Conservation (phyloP, 495 filamentous ascomycete genomes). For the Talaromyces trachyspermus region DNA sequence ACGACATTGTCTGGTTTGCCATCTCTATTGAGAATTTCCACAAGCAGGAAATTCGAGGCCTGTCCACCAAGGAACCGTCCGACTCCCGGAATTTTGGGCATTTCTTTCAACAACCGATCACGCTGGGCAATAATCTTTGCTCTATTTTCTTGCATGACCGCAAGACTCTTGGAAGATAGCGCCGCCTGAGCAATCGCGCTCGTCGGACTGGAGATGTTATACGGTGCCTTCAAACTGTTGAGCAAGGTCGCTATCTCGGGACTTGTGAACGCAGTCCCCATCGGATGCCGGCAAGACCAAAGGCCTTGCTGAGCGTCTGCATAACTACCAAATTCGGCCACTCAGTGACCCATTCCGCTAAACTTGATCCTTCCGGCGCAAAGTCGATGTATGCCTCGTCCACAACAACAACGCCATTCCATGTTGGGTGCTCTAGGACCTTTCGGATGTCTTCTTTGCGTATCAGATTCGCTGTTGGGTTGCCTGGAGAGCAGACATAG, state of each 20-base stretch:
- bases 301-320: constrained; percentile 95
- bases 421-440: constrained; percentile 78
- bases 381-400: constrained; percentile 99
- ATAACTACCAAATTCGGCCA: constrained; percentile 97
- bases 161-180: constrained; percentile 54
- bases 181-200: constrained; percentile 72
- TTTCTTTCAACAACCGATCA: constrained; percentile 60
- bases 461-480: constrained; percentile 78
- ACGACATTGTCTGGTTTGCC: constrained; percentile 65
- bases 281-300: constrained; percentile 88
- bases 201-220: constrained; percentile 85
- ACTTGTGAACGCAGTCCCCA: constrained; percentile 65
- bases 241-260: constrained; percentile 62
- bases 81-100: constrained; percentile 70
- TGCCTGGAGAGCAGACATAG: constrained; percentile 91
- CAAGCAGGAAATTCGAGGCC: constrained; percentile 83
- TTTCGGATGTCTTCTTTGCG: constrained; percentile 65
- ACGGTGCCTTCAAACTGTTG: constrained; percentile 90
- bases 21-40: constrained; percentile 66
- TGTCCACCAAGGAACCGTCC: constrained; percentile 74
- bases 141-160: constrained; percentile 61
- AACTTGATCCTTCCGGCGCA: constrained; percentile 64
- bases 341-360: constrained; percentile 89
- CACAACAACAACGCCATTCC: constrained; percentile 90
- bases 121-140: constrained; percentile 67